These are phyloP conservation scores for Apiotrichum sp. DNA, from an alignment of 1,284 basidiomycete genomes.

Conservation along the genomic window DNA sequence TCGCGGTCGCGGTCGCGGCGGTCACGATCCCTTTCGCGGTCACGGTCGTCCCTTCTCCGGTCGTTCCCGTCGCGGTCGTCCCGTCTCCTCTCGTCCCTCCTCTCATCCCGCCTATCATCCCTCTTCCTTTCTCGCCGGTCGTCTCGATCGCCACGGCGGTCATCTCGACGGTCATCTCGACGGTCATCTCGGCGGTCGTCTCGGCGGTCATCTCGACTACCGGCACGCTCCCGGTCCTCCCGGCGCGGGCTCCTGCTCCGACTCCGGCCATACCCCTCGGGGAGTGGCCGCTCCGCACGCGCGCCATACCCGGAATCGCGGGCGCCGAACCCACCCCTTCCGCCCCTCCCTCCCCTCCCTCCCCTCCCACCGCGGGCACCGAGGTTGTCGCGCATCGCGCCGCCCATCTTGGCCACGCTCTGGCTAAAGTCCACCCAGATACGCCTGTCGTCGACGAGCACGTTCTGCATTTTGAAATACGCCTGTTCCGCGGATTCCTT, in stretches of 20 bases:
- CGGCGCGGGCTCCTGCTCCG: slow-evolving; percentile 22
- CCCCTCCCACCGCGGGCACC: slow-evolving; percentile 25
- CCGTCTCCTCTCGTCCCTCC: not conserved
- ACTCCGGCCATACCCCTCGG: slow-evolving; percentile 7
- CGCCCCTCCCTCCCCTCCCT: slow-evolving; percentile 16
- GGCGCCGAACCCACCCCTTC: slow-evolving; percentile 15
- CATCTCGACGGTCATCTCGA: slow-evolving; percentile 1
- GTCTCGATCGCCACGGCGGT: slow-evolving; percentile 10
- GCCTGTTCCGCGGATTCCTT: slow-evolving; percentile 90
- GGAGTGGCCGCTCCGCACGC: not conserved
- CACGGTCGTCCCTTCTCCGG: not conserved
- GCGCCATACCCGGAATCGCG: slow-evolving; percentile 11
- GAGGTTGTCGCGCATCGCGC: slow-evolving; percentile 45
- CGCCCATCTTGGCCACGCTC: slow-evolving; percentile 63
- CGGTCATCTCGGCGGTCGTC: not conserved
- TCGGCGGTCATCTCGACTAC: not conserved
- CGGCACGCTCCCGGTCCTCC: not conserved
- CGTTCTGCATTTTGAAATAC: slow-evolving; percentile 99
- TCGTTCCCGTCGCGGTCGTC: not conserved
- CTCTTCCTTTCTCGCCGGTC: slow-evolving; percentile 1
- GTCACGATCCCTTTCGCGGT: not conserved
- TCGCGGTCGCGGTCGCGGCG: not conserved
- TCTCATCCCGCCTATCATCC: not conserved
- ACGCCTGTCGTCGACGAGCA: slow-evolving; percentile 93
- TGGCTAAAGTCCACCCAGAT: slow-evolving; percentile 99